Conservation (phyloP, 2,329 filamentous ascomycete species). For the Arthroderma sp. region DNA sequence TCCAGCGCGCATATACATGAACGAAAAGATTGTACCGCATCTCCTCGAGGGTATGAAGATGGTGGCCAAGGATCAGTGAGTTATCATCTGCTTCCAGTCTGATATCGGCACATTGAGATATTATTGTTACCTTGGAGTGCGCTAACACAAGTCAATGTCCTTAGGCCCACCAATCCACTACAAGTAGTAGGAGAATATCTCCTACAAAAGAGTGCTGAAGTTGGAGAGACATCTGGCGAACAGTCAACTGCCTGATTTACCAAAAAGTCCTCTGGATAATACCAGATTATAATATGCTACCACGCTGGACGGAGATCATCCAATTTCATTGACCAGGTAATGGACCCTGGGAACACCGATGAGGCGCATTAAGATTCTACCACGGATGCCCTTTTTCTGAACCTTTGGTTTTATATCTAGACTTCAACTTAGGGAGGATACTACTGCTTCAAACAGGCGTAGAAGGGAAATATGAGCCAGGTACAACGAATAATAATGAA, state of each 20-base stretch:
- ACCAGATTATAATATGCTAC: not conserved
- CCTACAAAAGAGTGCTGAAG: slow-evolving; percentile 53
- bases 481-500: not conserved
- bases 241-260: slow-evolving; percentile 3
- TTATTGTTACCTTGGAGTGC: not conserved
- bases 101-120: not conserved
- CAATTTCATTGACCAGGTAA: too few relatives aligned
- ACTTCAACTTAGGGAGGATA: not conserved
- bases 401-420: not conserved
- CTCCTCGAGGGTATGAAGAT: slow-evolving; percentile 65
- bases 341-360: not conserved
- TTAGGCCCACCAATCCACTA: slow-evolving; percentile 55
- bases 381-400: not conserved
- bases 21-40: slow-evolving; percentile 55
- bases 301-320: not conserved
- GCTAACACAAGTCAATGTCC: not conserved
- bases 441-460: not conserved
- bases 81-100: not conserved
- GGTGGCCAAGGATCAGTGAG: slow-evolving; percentile 58
- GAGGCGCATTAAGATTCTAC: not conserved
- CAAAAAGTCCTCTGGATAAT: not conserved
- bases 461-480: not conserved
- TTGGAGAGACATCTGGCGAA: slow-evolving; percentile 38
- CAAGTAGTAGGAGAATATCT: slow-evolving; percentile 59
- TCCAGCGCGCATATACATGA: slow-evolving; percentile 58